These are phyloP conservation scores for Pachysolen tannophilus DNA, from an alignment of 805 yeast genomes.

Conservation along the genomic window DNA sequence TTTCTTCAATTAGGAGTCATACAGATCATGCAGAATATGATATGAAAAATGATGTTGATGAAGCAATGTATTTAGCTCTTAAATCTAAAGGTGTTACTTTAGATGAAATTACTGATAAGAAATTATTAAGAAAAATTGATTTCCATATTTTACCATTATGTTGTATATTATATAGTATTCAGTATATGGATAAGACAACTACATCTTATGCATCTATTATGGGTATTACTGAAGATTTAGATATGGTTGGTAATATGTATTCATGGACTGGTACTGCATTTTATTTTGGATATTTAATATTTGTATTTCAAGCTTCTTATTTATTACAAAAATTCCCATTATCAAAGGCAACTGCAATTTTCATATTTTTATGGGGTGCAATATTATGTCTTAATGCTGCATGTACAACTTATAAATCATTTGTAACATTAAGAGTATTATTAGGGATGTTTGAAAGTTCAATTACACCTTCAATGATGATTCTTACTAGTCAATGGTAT, in stretches of 20 bases:
- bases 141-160: conserved; percentile 40
- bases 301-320: conserved; percentile 34
- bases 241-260: conserved; percentile 28
- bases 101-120: conserved; percentile 13
- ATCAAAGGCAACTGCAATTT: conserved; percentile 39
- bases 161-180: conserved; percentile 39
- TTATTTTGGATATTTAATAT: conserved; percentile 38
- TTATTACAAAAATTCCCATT: conserved; percentile 45
- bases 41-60: conserved; percentile 40
- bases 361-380: conserved; percentile 46
- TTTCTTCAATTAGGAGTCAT: too few species aligned
- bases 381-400: conserved; percentile 45
- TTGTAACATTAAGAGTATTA: conserved; percentile 47
- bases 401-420: conserved; percentile 40
- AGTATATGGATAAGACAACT: conserved; percentile 50
- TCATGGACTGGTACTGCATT: conserved; percentile 38
- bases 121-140: conserved; percentile 37
- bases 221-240: conserved; percentile 28
- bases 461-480: conserved; percentile 46
- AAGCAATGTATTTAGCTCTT: conserved; percentile 34
- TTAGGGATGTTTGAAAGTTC: conserved; percentile 46
- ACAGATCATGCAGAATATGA: too few species aligned
- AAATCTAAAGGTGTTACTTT: conserved; percentile 23
- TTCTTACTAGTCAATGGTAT: conserved; percentile 54
- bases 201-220: conserved; percentile 30